Percentiles rank a stretch among this genome's conserved stretches.
phyloP scores from a whole-genome alignment of 2,329 filamentous ascomycete genomes.

The Cladosporium sp. region DNA sequence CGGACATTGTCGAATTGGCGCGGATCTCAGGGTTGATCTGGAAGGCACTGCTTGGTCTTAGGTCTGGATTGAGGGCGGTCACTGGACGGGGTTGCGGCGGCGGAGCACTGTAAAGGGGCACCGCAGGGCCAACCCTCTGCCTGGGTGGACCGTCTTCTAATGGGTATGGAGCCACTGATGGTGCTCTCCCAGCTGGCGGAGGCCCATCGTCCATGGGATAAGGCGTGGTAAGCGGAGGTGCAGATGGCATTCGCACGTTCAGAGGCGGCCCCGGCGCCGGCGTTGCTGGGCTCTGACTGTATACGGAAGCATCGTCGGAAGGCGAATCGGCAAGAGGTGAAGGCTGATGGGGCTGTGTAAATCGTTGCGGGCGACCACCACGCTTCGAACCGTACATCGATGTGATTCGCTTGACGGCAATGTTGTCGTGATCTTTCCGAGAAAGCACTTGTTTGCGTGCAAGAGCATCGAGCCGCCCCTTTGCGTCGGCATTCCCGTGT shows the following conservation, averaged over 20 bases:
- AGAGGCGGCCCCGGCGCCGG: background rate
- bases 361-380: slow-evolving; percentile 40
- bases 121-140: slow-evolving; percentile 15
- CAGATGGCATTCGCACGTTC: background rate
- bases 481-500: slow-evolving; percentile 86
- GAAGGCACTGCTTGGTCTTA: slow-evolving; percentile 47
- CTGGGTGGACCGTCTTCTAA: slow-evolving; percentile 55
- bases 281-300: slow-evolving; percentile 18
- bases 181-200: slow-evolving; percentile 29
- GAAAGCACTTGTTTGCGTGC: slow-evolving; percentile 70
- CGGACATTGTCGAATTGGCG: slow-evolving; percentile 21
- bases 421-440: slow-evolving; percentile 85
- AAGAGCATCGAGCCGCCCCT: slow-evolving; percentile 74
- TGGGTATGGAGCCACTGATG: slow-evolving; percentile 63
- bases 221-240: slow-evolving; percentile 17
- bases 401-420: slow-evolving; percentile 79
- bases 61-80: slow-evolving; percentile 44
- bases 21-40: slow-evolving; percentile 42
- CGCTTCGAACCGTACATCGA: slow-evolving; percentile 48
- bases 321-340: slow-evolving; percentile 13
- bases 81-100: slow-evolving; percentile 20
- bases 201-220: slow-evolving; percentile 30
- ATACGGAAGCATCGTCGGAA: slow-evolving; percentile 5
- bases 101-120: slow-evolving; percentile 34
- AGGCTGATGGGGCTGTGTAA: slow-evolving; percentile 24